Base-by-base conservation (phyloP, 2,329 filamentous ascomycete genomes). In the Ascochyta viciae-villosae region DNA sequence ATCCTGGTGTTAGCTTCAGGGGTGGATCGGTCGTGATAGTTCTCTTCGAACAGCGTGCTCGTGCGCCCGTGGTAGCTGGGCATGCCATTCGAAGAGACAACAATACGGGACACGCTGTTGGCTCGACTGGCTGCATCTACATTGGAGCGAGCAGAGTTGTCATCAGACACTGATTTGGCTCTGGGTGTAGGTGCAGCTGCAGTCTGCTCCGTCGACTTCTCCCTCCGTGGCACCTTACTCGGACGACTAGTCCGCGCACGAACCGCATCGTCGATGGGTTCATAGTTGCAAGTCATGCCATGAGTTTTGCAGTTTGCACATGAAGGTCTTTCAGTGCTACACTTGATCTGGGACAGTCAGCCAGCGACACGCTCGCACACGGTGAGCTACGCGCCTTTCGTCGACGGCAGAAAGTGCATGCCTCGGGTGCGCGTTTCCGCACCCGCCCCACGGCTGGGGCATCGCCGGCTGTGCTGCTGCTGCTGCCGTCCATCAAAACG, bases 21-120 rank as follows among this genome's bases (percentile, higher is more conserved):
- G 23, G 57, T 46, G 10, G 45, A 41, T 19, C 64, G 59, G 22
- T 67, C 61, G 37, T 67, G 56, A 13, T 62, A 50, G 44, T 46
- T 69, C 61, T 80, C 79, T 40, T 82, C 80, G 54, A 81, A 83
- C 1, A 82, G 54, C 1, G 80, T 76, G 50, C 81, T 82, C 3
- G 81, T 82, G 2, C 78, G 79, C 0, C 81, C 81, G 65, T 83
- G 81, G 24, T 82, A 82, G 39, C 78, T 81, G 5, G 80, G 77
- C 51, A 61, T 57, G 38, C 65, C 65, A 60, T 79, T 78, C 4
- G 75, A 70, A 9, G 76, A 74, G 3, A 79, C 74, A 13, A 78
- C 70, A 22, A 78, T 78, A 8, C 77, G 33, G 72, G 76, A 61
- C 3, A 72, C 58, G 43, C 67, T 74, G 6, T 70, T 68, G 15